phyloP scores from a whole-genome alignment of 768 basidiomycete species.

The Boletus sensibilis region DNA sequence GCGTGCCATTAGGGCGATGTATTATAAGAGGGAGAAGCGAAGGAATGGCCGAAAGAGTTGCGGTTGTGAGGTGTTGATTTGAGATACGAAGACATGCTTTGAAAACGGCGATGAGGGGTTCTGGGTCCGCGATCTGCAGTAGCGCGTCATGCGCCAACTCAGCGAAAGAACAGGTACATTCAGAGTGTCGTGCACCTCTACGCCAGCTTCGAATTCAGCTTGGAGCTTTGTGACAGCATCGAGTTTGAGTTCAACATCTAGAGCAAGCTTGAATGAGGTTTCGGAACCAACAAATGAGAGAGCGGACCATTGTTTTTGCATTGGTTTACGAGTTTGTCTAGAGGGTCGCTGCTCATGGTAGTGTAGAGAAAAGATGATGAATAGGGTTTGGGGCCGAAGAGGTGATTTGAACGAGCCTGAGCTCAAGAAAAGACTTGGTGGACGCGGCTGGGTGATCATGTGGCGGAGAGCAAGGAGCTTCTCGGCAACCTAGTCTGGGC shows the following conservation, averaged over 20 bases:
- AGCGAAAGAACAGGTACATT: conserved; percentile 11
- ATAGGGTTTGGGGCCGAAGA: conserved; percentile 6
- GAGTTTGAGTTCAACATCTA: conserved; percentile 79
- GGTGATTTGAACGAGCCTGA: conserved; percentile 20
- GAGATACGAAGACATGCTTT: conserved; percentile 76
- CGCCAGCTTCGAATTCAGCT: conserved; percentile 65
- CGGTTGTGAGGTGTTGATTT: conserved; percentile 79
- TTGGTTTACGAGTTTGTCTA: conserved; percentile 63
- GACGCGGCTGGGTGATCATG: conserved; percentile 18
- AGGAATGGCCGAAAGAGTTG: conserved; percentile 69
- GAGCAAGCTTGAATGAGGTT: conserved; percentile 9
- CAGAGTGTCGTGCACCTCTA: conserved; percentile 51
- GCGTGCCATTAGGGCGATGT: conserved; percentile 35
- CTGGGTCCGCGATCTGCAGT: conserved; percentile 67
- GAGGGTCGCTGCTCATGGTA: conserved; percentile 53
- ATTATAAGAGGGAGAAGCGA: conserved; percentile 64
- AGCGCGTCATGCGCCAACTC: conserved; percentile 12
- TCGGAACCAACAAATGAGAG: conserved; percentile 5
- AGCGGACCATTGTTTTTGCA: conserved; percentile 62
- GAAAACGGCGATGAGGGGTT: conserved; percentile 64
- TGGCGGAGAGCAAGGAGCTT: conserved; percentile 13
- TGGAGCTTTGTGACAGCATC: conserved; percentile 81
- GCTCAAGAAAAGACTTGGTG: conserved; percentile 20
- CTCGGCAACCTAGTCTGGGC: conserved; percentile 1
- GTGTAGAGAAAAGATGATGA: conserved; percentile 18